These are phyloP conservation scores for Corylus heterophylla DNA, from an alignment of 306 rosid species.

Conservation along the genomic window DNA sequence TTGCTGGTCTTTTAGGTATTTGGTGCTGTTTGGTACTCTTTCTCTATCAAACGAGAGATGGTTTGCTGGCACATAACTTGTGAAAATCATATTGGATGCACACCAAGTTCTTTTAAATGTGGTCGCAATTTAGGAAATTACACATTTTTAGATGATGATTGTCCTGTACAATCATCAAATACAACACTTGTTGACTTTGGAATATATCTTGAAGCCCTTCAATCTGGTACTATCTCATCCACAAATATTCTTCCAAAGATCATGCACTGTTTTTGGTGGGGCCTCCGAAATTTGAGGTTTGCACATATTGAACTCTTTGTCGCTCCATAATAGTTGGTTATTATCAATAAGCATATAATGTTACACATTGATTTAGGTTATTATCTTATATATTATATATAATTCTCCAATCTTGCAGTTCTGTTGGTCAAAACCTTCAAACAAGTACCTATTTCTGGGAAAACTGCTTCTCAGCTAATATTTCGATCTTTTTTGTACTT, in stretches of 20 bases:
- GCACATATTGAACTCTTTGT: slow-evolving; percentile 12
- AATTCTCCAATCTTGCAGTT: slow-evolving; percentile 41
- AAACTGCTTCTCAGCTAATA: slow-evolving; percentile 76
- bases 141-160: slow-evolving; percentile 51
- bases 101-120: slow-evolving; percentile 43
- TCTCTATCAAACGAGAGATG: slow-evolving; percentile 77
- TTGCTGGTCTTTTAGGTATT: slow-evolving; percentile 53
- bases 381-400: too few species aligned
- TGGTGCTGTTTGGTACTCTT: slow-evolving; percentile 84
- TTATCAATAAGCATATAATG: too few species aligned
- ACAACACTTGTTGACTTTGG: slow-evolving; percentile 63
- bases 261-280: slow-evolving; percentile 95
- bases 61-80: slow-evolving; percentile 80
- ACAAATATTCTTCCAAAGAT: slow-evolving; percentile 69
- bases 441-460: slow-evolving; percentile 85
- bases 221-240: slow-evolving; percentile 75
- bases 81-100: slow-evolving; percentile 31
- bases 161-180: slow-evolving; percentile 50
- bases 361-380: slow-evolving; percentile 41
- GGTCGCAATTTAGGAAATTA: slow-evolving; percentile 24
- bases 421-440: slow-evolving; percentile 81
- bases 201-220: slow-evolving; percentile 82
- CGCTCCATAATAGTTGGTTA: not conserved
- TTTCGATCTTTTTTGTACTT: slow-evolving; percentile 77
- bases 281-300: slow-evolving; percentile 80